Base-by-base conservation (phyloP, 306 rosid genomes). In the Cajanus cajan region DNA sequence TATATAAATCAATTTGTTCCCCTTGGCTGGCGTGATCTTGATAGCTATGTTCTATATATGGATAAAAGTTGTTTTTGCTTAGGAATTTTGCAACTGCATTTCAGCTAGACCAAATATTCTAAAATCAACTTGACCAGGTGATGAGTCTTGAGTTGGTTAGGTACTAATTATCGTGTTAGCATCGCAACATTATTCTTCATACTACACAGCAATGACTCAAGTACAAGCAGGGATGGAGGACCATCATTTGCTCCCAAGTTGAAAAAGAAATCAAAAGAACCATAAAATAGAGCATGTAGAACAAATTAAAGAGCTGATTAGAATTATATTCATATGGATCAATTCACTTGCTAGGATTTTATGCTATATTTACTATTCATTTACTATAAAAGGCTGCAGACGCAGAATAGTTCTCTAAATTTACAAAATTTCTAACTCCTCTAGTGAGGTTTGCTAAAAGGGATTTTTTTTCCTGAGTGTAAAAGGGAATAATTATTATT, bases 1-100 rank as follows among this genome's bases (percentile, higher is more conserved):
- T 12, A 41, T 44, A 47, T 66, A 62, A 62, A 34, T 61, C n/a
- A 76, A 76, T 62, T 80, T 72, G 28, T 28, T 72, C 45, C 15
- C 65, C 47, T 51, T 48, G 59, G 13, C 16, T 31, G 18, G 9
- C 44, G 55, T 51, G 22, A 18, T 25, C n/a, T 55, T 28, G 13
- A 33, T 28, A 13, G 25, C 8, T 55, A 21, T 68, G 36, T 25
- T 41, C 45, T 13, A 36, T 51, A 40, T 34, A 50, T 59, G 39
- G 19, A 24, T 21, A 4, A 24, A 22, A 77, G 34, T 64, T 37
- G 0, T 16, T 62, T n/a, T 12, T 58, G 13, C 51, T 33, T 25
- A 25, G 54, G 44, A 71, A 72, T 48, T 72, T 39, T 50, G 16
- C 11, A 41, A 19, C 34, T 76, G 44, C 0, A 5, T n/a, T 22